Conservation (phyloP, 768 basidiomycete species). For the Hydnomerulius pinastri region DNA sequence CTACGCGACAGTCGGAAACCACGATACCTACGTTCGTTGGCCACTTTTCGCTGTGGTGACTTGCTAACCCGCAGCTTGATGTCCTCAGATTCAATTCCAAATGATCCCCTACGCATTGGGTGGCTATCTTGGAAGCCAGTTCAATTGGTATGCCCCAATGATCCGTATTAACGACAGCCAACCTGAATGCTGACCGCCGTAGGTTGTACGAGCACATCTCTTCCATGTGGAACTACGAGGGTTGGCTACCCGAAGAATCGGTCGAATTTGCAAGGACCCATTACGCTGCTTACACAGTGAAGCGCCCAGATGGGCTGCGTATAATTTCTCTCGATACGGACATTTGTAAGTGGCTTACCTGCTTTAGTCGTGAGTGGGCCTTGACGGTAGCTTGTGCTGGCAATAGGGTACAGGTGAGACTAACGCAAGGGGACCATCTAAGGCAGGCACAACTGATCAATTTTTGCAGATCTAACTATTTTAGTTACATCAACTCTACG, state of each 20-base stretch:
- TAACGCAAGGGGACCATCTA: too few species aligned
- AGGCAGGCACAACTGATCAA: too few species aligned
- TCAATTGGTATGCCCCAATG: conserved; percentile 39
- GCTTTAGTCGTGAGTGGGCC: too few species aligned
- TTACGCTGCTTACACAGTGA: conserved; percentile 47
- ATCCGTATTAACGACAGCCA: too few species aligned
- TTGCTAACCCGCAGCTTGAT: too few species aligned
- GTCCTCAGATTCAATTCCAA: conserved; percentile 19
- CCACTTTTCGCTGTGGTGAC: too few species aligned
- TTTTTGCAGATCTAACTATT: conserved; percentile 47
- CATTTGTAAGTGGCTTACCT: too few species aligned
- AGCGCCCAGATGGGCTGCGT: conserved; percentile 43
- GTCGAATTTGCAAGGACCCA: conserved; percentile 41
- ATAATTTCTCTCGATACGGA: conserved; percentile 52
- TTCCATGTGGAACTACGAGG: conserved; percentile 43
- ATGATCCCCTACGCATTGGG: conserved; percentile 40
- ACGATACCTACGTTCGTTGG: conserved; percentile 59
- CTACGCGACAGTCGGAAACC: conserved; percentile 73
- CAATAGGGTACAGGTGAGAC: too few species aligned
- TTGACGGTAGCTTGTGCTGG: too few species aligned
- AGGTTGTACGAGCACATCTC: conserved; percentile 53
- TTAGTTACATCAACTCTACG: conserved; percentile 50
- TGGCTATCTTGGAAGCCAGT: conserved; percentile 33
- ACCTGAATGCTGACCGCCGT: neutral
- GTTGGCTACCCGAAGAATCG: conserved; percentile 41